Percentiles rank a stretch among this genome's conserved stretches.
Conservation (phyloP, 495 filamentous ascomycete genomes). For the Podospora appendiculata region DNA sequence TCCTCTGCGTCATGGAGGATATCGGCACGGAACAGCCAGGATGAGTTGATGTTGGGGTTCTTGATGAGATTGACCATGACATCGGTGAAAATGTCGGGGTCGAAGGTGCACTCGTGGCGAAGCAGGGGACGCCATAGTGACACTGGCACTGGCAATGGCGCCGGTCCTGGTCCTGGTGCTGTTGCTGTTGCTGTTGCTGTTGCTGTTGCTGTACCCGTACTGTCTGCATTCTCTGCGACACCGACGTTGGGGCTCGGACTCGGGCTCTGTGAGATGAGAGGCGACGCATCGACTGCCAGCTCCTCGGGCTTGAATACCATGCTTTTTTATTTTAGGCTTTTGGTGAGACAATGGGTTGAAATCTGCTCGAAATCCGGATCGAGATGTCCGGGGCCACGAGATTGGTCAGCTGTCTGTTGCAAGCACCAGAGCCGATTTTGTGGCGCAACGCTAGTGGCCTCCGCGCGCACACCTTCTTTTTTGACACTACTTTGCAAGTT, state of each 20-base stretch:
- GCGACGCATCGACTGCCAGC: constrained; percentile 20
- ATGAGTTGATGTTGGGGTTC: constrained; percentile 83
- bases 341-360: not conserved
- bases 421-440: too few species aligned
- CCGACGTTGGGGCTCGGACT: not conserved
- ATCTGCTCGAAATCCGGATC: too few species aligned
- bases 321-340: not conserved
- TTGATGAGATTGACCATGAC: constrained; percentile 66
- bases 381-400: too few species aligned
- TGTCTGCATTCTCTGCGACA: not conserved
- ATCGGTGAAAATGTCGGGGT: constrained; percentile 48
- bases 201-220: too few species aligned
- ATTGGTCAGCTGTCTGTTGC: too few species aligned
- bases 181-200: too few species aligned
- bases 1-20: constrained; percentile 49
- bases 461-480: too few species aligned
- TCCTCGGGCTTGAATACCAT: constrained; percentile 23
- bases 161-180: too few species aligned
- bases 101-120: constrained; percentile 48
- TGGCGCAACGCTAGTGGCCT: too few species aligned
- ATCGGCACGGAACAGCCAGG: constrained; percentile 78
- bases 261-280: constrained; percentile 14
- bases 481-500: too few species aligned
- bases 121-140: constrained; percentile 42
- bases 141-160: constrained; percentile 4